Evolutionary conservation across 495 filamentous ascomycete genomes (phyloP).

Genomic region (Melanomma pulvis-pyrius): DNA sequence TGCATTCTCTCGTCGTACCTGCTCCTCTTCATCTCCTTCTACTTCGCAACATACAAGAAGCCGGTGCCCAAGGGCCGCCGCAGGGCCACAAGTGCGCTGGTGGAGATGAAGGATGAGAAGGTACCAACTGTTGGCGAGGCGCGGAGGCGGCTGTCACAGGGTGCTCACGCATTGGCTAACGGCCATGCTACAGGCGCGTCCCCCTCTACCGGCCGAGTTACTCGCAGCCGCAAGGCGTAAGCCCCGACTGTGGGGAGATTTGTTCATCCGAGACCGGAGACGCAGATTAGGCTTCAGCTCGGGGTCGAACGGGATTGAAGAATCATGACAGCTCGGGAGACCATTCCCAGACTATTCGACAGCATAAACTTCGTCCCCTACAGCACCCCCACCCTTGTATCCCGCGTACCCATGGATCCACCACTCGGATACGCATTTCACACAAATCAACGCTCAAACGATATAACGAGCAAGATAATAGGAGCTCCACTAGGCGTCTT

Average conservation of each 20-base stretch:
- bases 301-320: neutral
- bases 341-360: neutral
- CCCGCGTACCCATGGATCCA: neutral
- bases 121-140: constrained; percentile 48
- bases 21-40: constrained; percentile 98
- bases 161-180: constrained; percentile 27
- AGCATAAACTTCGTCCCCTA: neutral
- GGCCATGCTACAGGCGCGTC: constrained; percentile 21
- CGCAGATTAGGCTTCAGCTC: neutral
- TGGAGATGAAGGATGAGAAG: constrained; percentile 54
- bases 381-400: neutral
- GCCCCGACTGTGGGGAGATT: neutral
- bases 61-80: constrained; percentile 45
- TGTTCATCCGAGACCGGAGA: neutral
- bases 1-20: constrained; percentile 91
- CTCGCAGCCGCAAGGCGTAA: constrained; percentile 39
- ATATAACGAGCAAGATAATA: neutral
- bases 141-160: constrained; percentile 39
- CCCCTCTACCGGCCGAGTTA: constrained; percentile 31
- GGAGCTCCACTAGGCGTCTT: neutral
- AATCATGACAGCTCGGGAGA: neutral
- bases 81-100: constrained; percentile 45
- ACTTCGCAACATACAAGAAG: constrained; percentile 96
- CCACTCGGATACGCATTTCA: neutral
- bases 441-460: neutral